Evolutionary conservation across 164 flowering plant species (phyloP), one percentile per base, ranked within the genome.

Genomic region (Stephania cephalantha): DNA sequence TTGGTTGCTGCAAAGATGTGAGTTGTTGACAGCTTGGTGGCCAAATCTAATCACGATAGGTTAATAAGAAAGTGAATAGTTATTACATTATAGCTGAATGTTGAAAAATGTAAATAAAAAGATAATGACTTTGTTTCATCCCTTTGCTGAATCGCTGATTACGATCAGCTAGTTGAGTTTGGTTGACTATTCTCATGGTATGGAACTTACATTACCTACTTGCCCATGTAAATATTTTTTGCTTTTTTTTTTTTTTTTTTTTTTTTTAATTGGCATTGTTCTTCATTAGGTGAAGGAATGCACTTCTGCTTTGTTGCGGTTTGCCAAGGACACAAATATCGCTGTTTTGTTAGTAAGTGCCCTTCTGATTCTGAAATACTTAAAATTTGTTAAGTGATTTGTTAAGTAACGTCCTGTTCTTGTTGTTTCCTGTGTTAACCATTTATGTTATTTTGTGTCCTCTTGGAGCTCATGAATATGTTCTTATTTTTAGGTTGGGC

Each of bases 261-360:
- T 77, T 69, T n/a, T n/a, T n/a, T n/a, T n/a, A n/a, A 53, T 3
- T 15, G 17, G 52, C 42, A 25, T 72, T 69, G 50, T 9, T 78
- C 12, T 77, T 68, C 81, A 71, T 77, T 85, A 95, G 98, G 95
- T 95, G 74, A 91, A 84, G 81, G 98, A 95, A 78, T 95, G 99
- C 81, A 95, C 99, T 52, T 83, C 95, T 77, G 88, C 91, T 11
- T 84, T 95, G 76, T 82, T 91, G 76, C 90, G 91, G 25, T 93
- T 88, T 87, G 96, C 99, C 46, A 95, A 95, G 86, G 85, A 81
- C 78, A 91, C 95, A 58, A 84, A 81, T 77, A 85, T 92, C 67
- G 94, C 99, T 67, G 86, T 95, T 75, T 78, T 95, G 78, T 78
- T 95, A 91, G 99, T 94, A 77, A 84, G 92, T 30, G 44, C 22